A percentile compares a stretch with the other conserved stretches of the same genome.
Conservation (phyloP, 768 basidiomycete species). For the Trametes elegans region DNA sequence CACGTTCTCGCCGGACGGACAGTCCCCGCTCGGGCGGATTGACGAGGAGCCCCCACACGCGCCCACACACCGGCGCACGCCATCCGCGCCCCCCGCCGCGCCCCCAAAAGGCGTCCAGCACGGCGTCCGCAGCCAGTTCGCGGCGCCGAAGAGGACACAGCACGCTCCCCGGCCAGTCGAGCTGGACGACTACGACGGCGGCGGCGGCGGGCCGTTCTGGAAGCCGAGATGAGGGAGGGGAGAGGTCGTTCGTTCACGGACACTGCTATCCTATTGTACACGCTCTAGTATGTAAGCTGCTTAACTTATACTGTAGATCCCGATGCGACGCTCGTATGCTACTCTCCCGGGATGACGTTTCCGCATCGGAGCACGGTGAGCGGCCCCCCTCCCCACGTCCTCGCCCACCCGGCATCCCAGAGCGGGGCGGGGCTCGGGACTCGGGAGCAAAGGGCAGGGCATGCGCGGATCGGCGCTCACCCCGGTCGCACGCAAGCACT, state of each 20-base stretch:
- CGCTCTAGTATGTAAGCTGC: constrained; percentile 13
- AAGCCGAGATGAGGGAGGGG: constrained; percentile 12
- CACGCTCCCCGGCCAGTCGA: not conserved
- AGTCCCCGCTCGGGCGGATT: constrained; percentile 29
- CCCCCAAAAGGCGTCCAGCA: constrained; percentile 14
- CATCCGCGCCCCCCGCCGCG: constrained; percentile 12
- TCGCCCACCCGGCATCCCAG: no score
- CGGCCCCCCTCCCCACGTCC: no score
- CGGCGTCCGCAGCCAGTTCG: constrained; percentile 15
- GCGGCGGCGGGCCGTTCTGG: constrained; percentile 15
- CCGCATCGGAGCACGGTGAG: not conserved
- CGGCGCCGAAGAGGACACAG: constrained; percentile 24
- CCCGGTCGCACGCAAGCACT: no score
- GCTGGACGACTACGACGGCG: constrained; percentile 11
- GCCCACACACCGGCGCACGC: constrained; percentile 8
- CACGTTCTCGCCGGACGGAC: constrained; percentile 36
- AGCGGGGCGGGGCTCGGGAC: no score
- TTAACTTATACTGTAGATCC: no score
- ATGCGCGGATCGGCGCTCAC: no score
- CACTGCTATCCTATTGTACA: constrained; percentile 15
- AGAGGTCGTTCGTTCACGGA: constrained; percentile 1
- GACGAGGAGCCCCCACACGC: constrained; percentile 31
- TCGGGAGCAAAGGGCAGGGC: no score
- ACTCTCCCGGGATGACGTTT: not conserved
- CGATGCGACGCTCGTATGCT: not conserved